Conservation (phyloP, 192 early-diverging fungal genomes). For the Coemansia sp. region DNA sequence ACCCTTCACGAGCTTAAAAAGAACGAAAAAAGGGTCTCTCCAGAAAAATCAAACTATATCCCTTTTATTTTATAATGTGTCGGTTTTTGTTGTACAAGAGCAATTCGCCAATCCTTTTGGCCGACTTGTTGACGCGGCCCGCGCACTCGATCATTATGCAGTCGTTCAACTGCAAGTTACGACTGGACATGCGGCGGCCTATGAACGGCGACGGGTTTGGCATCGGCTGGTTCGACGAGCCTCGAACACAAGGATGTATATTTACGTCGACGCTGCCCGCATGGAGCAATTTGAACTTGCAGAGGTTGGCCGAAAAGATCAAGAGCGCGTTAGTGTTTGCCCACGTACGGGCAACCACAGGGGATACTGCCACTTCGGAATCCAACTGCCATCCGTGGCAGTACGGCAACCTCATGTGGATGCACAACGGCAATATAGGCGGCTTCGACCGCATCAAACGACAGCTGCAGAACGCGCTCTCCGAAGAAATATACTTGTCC, state of each 20-base stretch:
- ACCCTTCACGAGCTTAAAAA: background rate
- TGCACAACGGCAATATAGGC: constrained; percentile 76
- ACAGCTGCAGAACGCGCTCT: constrained; percentile 59
- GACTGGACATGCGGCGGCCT: constrained; percentile 61
- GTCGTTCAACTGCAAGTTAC: constrained; percentile 72
- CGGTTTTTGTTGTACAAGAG: constrained; percentile 78
- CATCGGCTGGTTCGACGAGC: constrained; percentile 73
- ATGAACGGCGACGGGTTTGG: constrained; percentile 84
- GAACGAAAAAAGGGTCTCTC: too few relatives aligned
- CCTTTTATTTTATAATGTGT: constrained; percentile 4
- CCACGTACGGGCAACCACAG: constrained; percentile 75
- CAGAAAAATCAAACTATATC: background rate
- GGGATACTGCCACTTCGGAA: constrained; percentile 67
- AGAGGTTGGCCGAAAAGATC: constrained; percentile 74
- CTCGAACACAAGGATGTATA: constrained; percentile 63
- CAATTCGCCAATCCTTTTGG: constrained; percentile 70
- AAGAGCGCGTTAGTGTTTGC: constrained; percentile 74
- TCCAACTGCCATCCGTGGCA: constrained; percentile 69
- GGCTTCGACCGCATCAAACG: constrained; percentile 72
- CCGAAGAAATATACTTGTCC: constrained; percentile 67
- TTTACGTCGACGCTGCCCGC: constrained; percentile 81
- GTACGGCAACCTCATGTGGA: constrained; percentile 77
- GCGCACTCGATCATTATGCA: constrained; percentile 81
- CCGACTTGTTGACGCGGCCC: constrained; percentile 71
- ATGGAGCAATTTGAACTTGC: constrained; percentile 77